phyloP scores from a whole-genome alignment of 2,329 filamentous ascomycete genomes.

The Chaetomiaceae sp. region DNA sequence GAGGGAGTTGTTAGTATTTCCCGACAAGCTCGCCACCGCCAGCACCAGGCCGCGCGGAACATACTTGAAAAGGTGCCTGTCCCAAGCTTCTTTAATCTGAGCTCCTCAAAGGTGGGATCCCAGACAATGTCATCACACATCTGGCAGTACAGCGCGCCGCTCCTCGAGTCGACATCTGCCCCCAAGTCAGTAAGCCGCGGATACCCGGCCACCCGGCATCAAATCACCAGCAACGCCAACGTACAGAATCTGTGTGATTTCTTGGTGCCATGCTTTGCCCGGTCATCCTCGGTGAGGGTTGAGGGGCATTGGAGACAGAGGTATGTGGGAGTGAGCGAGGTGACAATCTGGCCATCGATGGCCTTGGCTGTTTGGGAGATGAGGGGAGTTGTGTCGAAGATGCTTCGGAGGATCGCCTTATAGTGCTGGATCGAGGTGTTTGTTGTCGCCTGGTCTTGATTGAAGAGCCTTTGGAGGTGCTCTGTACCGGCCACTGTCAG shows the following conservation, averaged over 20 bases:
- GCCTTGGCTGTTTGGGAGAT: conserved; percentile 62
- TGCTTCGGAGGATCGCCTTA: conserved; percentile 64
- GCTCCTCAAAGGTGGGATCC: conserved; percentile 73
- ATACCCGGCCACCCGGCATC: not conserved
- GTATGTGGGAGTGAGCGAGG: conserved; percentile 63
- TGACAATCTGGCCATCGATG: conserved; percentile 52
- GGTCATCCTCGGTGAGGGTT: conserved; percentile 62
- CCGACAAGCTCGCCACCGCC: not conserved
- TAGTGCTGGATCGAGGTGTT: conserved; percentile 68
- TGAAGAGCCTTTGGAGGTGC: conserved; percentile 66
- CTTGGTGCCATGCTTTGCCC: conserved; percentile 61
- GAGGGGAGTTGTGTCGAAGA: conserved; percentile 63
- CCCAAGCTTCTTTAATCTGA: conserved; percentile 65
- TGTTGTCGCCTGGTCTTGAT: conserved; percentile 57
- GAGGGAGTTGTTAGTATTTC: not conserved
- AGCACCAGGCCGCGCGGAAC: not conserved
- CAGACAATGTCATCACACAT: conserved; percentile 80
- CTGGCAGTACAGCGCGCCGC: conserved; percentile 72
- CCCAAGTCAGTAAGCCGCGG: conserved; percentile 17
- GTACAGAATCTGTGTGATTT: conserved; percentile 72
- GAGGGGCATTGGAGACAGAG: conserved; percentile 69
- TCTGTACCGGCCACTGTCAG: conserved; percentile 47
- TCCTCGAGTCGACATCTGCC: conserved; percentile 71
- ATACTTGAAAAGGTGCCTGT: conserved; percentile 54
- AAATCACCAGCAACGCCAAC: conserved; percentile 23